Evolutionary conservation across 805 yeast species (phyloP), one percentile per base, ranked within the genome.

Genomic region (Brettanomyces sp.): DNA sequence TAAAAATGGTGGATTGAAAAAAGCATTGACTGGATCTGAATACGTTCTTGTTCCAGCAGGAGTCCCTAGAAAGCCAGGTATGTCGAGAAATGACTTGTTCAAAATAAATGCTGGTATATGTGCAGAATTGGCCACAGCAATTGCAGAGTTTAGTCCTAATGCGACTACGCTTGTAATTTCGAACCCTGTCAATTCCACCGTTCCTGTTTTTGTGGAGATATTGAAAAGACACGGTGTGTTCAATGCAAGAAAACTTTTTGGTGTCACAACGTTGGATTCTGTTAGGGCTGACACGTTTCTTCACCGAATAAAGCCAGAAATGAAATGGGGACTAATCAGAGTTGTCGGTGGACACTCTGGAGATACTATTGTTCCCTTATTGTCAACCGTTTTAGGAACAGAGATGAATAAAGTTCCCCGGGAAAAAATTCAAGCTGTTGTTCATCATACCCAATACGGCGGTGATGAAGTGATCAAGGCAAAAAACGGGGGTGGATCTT

Each of bases 341-440:
- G 96, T 90, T 45, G 72, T 89, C 55, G 97, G 96, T 51, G 97
- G 97, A 45, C 97, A 89, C 73, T 86, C 95, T 32, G 96, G 96
- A 53, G 91, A 84, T 62, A 89, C 96, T 43, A 89, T 89, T 60
- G 93, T 89, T 38, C 97, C 97, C 45, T 73, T 89, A 54, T 77
- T 82, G 63, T 76, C 89, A 36, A 56, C 62, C 23, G 59, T 57
- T 58, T 61, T 59, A 46, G 68, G 60, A 8, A 52, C 53, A 49
- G 53, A 49, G 45, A 54, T 54, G 52, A 46, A 39, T 43, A 50
- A 46, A 50, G 67, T 58, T 48, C 60, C 60, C 56, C 59, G 57
- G 58, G 69, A 63, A 45, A 60, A 59, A 63, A 39, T 44, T 62
- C 84, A 79, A 47, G 69, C 74, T 33, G 75, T 87, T 59, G 74